Base-by-base conservation (phyloP, 2,329 filamentous ascomycete genomes). In the Fusarium sp. region DNA sequence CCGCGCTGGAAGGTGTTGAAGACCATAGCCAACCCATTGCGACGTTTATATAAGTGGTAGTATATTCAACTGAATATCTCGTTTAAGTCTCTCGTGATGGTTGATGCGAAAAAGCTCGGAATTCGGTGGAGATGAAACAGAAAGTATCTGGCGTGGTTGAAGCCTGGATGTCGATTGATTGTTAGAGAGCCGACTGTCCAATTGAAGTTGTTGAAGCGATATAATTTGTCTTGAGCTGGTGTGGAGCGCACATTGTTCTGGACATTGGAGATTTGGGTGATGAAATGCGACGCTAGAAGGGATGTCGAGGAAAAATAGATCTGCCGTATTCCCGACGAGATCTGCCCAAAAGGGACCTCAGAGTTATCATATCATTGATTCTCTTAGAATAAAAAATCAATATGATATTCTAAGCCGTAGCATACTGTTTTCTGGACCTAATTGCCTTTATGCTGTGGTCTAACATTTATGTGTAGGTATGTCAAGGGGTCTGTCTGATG, bases 21-120 rank as follows among this genome's bases (percentile, higher is more conserved):
- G 86, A 83, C 88, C 89, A 91, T 70, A 90, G 83, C 90, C 90
- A 91, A 73, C 89, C 89, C 90, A 91, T 91, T 70, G 61, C 82
- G 75, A 71, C 44, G 31, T 39, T 42, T 36, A n/a, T 68, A 39
- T 55, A 36, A 60, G 42, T 47, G 30, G 26, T 26, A 28, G 56
- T n/a, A n/a, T n/a, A 35, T 24, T 63, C 22, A 42, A 12, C 35
- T 31, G 30, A 45, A 41, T 48, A 35, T 33, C 42, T 53, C 20
- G 30, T 44, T 39, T n/a, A 7, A 35, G 30, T 31, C 13, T 48
- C 7, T 50, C 31, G 36, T 28, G 18, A 24, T 39, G n/a, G 13
- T n/a, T 35, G 47, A 36, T 35, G 30, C 35, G 36, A 65, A 60
- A 24, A 61, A 31, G 44, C 36, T n/a, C 10, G 31, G 26, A 51